Base-by-base conservation (phyloP, 2,329 filamentous ascomycete genomes). In the Penicillium griseofulvum region DNA sequence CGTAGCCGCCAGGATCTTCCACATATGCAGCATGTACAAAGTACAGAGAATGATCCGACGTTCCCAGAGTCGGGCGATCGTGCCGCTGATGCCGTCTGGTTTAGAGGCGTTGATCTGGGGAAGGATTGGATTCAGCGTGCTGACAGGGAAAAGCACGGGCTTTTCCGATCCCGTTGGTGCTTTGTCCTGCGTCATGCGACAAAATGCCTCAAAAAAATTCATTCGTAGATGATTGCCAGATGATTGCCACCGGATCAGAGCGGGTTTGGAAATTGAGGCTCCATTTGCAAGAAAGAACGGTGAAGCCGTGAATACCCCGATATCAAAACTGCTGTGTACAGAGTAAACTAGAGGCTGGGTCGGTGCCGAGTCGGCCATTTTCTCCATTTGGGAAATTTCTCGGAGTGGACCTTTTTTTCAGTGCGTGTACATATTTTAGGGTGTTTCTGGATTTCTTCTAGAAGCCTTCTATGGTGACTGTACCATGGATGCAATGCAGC, bases 371-470 rank as follows among this genome's bases (percentile, higher is more conserved):
- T 54, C 52, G 48, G 44, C 44, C 29, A 34, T 42, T 31, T 10
- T 49, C 41, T 46, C 24, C 31, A 45, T 38, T 39, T 12, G 33
- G 33, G 17, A 29, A 43, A 48, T 28, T 42, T 49, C 22, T 36
- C 46, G 43, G 56, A 49, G 52, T 63, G 61, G 58, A 55, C 37
- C 52, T 1, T 17, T 55, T 49, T 1, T 17, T 55, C 33, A 26
- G 56, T 62, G 61, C 56, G 61, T 64, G 59, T 48, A 28, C 45
- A 26, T 54, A 60, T 33, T 52, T 53, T 57, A 52, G 52, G 49
- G 57, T 61, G 59, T 71, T 22, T 71, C 69, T 67, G 58, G 68
- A 68, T 51, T 64, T 68, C 60, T 72, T 72, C 69, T 71, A 71
- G 69, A 72, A 72, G 62, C 44, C 54, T 64, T 63, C 55, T 47